phyloP scores from a whole-genome alignment of 2,329 filamentous ascomycete species.

The Venturia asperata region DNA sequence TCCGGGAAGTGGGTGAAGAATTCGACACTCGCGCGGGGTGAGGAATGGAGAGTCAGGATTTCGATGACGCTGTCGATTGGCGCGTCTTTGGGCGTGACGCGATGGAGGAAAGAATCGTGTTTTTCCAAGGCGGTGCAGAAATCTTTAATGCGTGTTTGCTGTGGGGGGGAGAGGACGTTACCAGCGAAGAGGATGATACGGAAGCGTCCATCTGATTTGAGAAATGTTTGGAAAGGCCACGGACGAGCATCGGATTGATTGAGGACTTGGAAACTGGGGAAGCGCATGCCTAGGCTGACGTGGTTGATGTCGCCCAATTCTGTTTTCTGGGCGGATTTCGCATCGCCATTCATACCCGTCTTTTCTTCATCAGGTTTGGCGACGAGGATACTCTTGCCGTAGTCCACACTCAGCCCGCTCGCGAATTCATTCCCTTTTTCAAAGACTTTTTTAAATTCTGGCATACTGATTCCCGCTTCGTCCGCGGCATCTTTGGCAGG shows the following conservation, averaged over 20 bases:
- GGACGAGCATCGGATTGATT: slow-evolving; percentile 50
- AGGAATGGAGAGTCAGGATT: slow-evolving; percentile 53
- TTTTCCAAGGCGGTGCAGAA: slow-evolving; percentile 42
- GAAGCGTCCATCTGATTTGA: slow-evolving; percentile 52
- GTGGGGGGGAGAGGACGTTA: slow-evolving; percentile 41
- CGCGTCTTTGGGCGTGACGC: slow-evolving; percentile 34
- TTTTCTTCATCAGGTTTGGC: slow-evolving; percentile 40
- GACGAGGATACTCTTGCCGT: slow-evolving; percentile 49
- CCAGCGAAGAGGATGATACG: slow-evolving; percentile 57
- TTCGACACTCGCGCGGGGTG: slow-evolving; percentile 41
- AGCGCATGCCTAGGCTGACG: slow-evolving; percentile 49
- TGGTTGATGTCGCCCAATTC: slow-evolving; percentile 25
- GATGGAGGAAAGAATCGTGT: slow-evolving; percentile 36
- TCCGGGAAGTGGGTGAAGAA: slow-evolving; percentile 36
- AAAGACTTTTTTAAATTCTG: slow-evolving; percentile 56
- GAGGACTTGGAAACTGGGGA: slow-evolving; percentile 53
- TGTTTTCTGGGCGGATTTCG: slow-evolving; percentile 38
- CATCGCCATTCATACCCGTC: slow-evolving; percentile 43
- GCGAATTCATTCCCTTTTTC: slow-evolving; percentile 54
- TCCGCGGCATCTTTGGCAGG: slow-evolving; percentile 55
- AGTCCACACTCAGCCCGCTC: slow-evolving; percentile 51
- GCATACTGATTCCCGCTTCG: slow-evolving; percentile 54
- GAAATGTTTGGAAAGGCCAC: slow-evolving; percentile 51
- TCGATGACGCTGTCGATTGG: slow-evolving; percentile 49
- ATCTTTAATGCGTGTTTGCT: slow-evolving; percentile 40